Conservation (phyloP, 2,329 filamentous ascomycete genomes). For the Xylariaceae sp. region DNA sequence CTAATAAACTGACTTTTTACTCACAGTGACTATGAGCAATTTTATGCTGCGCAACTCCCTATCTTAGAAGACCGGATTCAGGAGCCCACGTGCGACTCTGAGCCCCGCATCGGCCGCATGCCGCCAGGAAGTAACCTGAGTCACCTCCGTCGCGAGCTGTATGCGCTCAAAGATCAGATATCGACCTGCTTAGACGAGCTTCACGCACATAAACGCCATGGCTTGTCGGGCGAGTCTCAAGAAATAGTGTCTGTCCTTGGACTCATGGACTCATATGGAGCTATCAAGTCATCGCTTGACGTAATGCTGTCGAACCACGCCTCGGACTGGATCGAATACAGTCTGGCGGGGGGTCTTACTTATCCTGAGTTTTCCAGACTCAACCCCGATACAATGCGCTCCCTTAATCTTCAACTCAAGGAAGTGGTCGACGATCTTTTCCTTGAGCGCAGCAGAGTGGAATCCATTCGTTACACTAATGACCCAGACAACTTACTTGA, state of each 20-base stretch:
- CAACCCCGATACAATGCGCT: conserved; percentile 19
- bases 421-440: conserved; percentile 15
- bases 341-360: conserved; percentile 11
- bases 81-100: background rate
- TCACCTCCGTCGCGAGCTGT: conserved; percentile 18
- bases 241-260: conserved; percentile 1
- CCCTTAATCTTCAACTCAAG: conserved; percentile 17
- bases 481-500: conserved; percentile 8
- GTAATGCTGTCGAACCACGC: conserved; percentile 18
- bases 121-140: conserved; percentile 4
- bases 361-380: conserved; percentile 18
- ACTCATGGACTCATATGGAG: conserved; percentile 7
- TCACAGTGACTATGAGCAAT: conserved; percentile 20
- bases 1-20: conserved; percentile 1
- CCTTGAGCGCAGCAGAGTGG: conserved; percentile 2
- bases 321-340: conserved; percentile 19
- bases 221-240: background rate
- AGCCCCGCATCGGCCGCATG: background rate
- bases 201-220: conserved; percentile 1
- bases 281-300: conserved; percentile 13
- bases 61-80: background rate
- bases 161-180: conserved; percentile 20
- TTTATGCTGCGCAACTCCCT: conserved; percentile 7
- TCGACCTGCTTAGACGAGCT: conserved; percentile 14
- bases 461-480: conserved; percentile 3